Evolutionary conservation across 345 rosid genomes (phyloP), one percentile per base, ranked within the genome.

Genomic region (Sapria himalayana): DNA sequence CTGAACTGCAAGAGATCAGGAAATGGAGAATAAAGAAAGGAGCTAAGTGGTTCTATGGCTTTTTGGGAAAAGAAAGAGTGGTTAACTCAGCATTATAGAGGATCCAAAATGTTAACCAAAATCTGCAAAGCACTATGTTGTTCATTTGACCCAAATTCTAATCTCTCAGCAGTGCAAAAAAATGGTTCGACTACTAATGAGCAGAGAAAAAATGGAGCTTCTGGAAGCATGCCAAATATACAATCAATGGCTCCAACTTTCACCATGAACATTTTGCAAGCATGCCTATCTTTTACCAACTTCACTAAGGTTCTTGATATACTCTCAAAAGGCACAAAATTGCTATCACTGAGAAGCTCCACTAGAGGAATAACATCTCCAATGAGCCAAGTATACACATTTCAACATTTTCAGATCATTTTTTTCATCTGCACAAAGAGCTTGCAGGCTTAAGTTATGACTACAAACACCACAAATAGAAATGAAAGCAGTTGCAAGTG

Each of bases 291-390:
- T 64, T 91, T 91, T 33, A 95, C 99, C 60, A 91, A 44, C 78
- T 84, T 80, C 59, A 91, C 96, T 15, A 91, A 73, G 40, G 89
- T 92, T 62, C 96, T 68, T 17, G 99, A 84, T 51, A 80, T 75
- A 39, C 93, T 82, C 60, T 91, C 99, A 50, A 80, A 96, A 63
- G 84, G 93, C 67, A 72, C 63, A 60, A 59, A 84, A 56, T 72
- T 84, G 56, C 57, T 76, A 36, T 96, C 96, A 55, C 70, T 70
- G 29, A 91, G 92, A 69, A 91, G 96, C 54, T 94, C 89, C 46
- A 84, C 96, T 57, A 91, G 92, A 62, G 99, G 99, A 55, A 84
- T 65, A 40, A 91, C 96, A 20, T 95, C 96, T 23, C 96, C 99
- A 66, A n/a, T n/a, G n/a, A n/a, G n/a, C n/a, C n/a, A n/a, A n/a